Percentiles rank a stretch among this genome's conserved stretches.
phyloP scores from a whole-genome alignment of 176 grass and related monocot genomes.

The Pontederia paniculata region DNA sequence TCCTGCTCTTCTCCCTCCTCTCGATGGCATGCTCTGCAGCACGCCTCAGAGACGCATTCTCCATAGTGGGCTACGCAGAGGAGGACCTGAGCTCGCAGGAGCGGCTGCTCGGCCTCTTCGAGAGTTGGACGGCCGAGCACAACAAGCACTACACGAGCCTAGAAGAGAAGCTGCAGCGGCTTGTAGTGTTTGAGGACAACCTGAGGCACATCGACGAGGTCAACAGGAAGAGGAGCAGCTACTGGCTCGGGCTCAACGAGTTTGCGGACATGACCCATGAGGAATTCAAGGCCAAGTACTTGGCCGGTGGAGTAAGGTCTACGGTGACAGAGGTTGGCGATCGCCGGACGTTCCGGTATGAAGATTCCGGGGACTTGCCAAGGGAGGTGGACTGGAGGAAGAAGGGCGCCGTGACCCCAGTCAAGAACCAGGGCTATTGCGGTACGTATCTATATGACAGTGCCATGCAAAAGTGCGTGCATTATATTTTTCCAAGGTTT shows the following conservation, averaged over 20 bases:
- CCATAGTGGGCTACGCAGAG: not conserved
- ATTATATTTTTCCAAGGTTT: too few species aligned
- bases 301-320: not conserved
- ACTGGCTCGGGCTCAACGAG: slow-evolving; percentile 2
- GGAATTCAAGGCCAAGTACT: not conserved
- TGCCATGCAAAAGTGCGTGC: too few species aligned
- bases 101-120: not conserved
- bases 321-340: not conserved
- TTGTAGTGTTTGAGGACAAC: not conserved
- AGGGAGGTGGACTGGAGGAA: not conserved
- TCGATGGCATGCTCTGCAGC: too few species aligned
- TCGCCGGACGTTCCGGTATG: not conserved
- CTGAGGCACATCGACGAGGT: not conserved
- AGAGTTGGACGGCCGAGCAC: not conserved
- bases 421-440: not conserved
- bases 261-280: not conserved
- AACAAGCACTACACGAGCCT: not conserved
- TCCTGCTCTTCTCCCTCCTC: too few species aligned
- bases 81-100: not conserved
- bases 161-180: not conserved
- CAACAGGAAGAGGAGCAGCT: not conserved
- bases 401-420: not conserved
- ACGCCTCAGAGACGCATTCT: too few species aligned
- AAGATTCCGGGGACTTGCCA: not conserved
- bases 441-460: not conserved